Evolutionary conservation across 768 basidiomycete genomes (phyloP).

Genomic region (Mycena leptocephala): DNA sequence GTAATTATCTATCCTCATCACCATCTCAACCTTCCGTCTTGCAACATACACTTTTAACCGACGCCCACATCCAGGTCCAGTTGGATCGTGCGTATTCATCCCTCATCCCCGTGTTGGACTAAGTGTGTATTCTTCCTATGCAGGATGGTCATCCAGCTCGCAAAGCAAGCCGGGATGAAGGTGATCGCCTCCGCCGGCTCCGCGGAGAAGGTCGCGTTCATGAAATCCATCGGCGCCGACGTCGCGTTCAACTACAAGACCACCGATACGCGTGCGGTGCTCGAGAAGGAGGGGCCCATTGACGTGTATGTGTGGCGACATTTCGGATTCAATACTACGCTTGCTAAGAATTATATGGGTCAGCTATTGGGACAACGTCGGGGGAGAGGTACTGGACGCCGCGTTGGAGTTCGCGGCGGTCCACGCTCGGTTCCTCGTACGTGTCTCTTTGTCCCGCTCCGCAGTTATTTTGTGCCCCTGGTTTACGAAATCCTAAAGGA

Average conservation of each 20-base stretch:
- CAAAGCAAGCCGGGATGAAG: slow-evolving; percentile 66
- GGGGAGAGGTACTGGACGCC: slow-evolving; percentile 71
- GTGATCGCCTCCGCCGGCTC: slow-evolving; percentile 82
- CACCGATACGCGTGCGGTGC: slow-evolving; percentile 62
- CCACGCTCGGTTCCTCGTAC: slow-evolving; percentile 67
- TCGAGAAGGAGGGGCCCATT: slow-evolving; percentile 69
- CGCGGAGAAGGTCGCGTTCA: slow-evolving; percentile 78
- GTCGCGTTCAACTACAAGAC: slow-evolving; percentile 85
- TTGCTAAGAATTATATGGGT: not conserved
- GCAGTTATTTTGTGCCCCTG: not conserved
- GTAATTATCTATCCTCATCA: too few relatives aligned
- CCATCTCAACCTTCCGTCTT: too few relatives aligned
- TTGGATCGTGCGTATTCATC: slow-evolving; percentile 67
- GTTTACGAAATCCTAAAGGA: slow-evolving; percentile 42
- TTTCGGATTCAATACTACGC: not conserved
- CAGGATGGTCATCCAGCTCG: slow-evolving; percentile 66
- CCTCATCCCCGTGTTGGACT: too few relatives aligned
- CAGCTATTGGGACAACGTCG: slow-evolving; percentile 73
- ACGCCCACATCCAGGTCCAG: too few relatives aligned
- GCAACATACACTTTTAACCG: too few relatives aligned
- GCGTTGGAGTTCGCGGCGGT: slow-evolving; percentile 63
- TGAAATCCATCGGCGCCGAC: slow-evolving; percentile 74
- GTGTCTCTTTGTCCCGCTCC: slow-evolving; percentile 44
- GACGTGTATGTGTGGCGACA: slow-evolving; percentile 52
- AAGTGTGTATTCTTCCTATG: not conserved